Evolutionary conservation across 2,329 filamentous ascomycete species (phyloP), one percentile per base, ranked within the genome.

Genomic region (Claviceps sp.): DNA sequence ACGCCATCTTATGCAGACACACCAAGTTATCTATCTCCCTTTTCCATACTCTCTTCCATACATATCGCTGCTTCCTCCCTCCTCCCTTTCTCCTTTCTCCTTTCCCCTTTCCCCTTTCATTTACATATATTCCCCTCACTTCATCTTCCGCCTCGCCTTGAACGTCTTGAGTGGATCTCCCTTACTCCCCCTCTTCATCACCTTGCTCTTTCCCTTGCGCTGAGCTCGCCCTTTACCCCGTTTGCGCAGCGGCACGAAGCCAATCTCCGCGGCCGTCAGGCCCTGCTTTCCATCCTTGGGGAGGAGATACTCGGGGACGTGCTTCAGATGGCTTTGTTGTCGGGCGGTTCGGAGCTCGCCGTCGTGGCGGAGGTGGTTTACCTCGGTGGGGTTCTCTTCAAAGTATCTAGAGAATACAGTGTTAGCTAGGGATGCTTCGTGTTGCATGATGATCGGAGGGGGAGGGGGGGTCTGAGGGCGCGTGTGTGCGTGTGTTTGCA

Each of bases 281-380:
- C 77, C 82, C 61, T 85, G 83, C 66, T 80, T 85, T 43, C 84
- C 84, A 62, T 79, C 89, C 63, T 68, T 77, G 71, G 93, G 93
- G 60, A 98, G 73, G 49, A 98, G 71, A 64, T 98, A 98, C 46
- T 96, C 90, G 0, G 93, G 93, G 1, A 98, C 86, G 66, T 96
- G 88, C 69, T 88, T 94, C 57, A 98, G 72, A 72, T 98, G 93
- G 7, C 86, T 79, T 68, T 97, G 90, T 45, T 89, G 82, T 53
- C 87, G 76, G 14, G 90, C 88, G 23, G 89, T 83, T 54, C 89
- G 79, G 52, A 95, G 74, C 66, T 96, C 91, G 39, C 83, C 84
- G 64, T 98, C 93, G 64, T 98, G 93, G 26, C 91, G 80, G 58
- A 97, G 74, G 64, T 95, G 88, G 39, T 82, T 80, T 57, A 97